Base-by-base conservation (phyloP, 345 rosid genomes). In the Populus deltoides region DNA sequence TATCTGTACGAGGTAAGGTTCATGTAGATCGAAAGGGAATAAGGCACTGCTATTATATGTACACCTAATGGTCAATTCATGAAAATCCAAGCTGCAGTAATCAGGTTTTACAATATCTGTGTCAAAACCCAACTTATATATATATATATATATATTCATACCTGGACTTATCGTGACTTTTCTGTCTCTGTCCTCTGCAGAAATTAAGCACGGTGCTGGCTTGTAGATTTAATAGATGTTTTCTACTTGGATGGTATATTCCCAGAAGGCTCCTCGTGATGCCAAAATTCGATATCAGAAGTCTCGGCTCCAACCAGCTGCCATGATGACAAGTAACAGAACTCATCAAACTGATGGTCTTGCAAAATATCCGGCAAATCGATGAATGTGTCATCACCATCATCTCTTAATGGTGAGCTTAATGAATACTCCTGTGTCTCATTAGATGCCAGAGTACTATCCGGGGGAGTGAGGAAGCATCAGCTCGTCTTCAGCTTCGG, bases 311-410 rank as follows among this genome's bases (percentile, higher is more conserved):
- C 79, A 43, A 72, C 41, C 43, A 67, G 38, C 66, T 81, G 81
- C 90, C 90, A 90, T 17, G 87, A 53, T 9, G 84, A 78, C 3
- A 90, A 79, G 66, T 70, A 81, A 86, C 90, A 86, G 29, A 91
- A 76, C 47, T 87, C 92, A 47, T 83, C 87, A 16, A 83, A 66
- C 4, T 85, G 84, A 65, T 66, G 85, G 33, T 86, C 91, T 0
- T 77, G 33, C 80, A 85, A 75, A 5, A 94, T 89, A 76, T 94
- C 96, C 38, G 98, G 97, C 68, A 94, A 87, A 78, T 88, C 90
- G 15, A 87, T 82, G 35, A 91, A 94, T 20, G 93, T 83, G 71
- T 92, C 97, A 65, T 91, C 97, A 12, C 70, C 74, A 11, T 68
- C 76, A 16, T 69, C 62, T 6, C 72, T 75, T 27, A 51, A 59